Evolutionary conservation across 768 basidiomycete species (phyloP).

Genomic region (Suillus clintonianus): DNA sequence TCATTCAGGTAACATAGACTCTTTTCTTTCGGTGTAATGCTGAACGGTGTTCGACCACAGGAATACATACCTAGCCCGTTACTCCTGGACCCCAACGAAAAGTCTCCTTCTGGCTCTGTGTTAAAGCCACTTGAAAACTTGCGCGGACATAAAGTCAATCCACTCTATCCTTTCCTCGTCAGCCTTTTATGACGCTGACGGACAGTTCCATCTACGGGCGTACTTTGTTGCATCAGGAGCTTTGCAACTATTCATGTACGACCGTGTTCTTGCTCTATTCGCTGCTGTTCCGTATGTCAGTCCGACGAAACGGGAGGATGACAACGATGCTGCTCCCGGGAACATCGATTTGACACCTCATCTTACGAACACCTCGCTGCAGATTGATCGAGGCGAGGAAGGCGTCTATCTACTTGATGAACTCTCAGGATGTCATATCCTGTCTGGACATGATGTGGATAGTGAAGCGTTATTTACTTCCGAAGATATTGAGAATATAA

Average conservation of each 20-base stretch:
- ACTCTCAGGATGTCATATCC: constrained; percentile 63
- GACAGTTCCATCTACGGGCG: constrained; percentile 89
- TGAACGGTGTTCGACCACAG: constrained; percentile 40
- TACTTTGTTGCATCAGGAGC: constrained; percentile 83
- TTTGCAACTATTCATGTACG: constrained; percentile 78
- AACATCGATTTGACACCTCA: constrained; percentile 66
- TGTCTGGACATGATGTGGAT: constrained; percentile 31
- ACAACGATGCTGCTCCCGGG: constrained; percentile 18
- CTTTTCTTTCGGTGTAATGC: constrained; percentile 5
- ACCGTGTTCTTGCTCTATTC: constrained; percentile 86
- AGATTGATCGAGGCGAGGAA: constrained; percentile 64
- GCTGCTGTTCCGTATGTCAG: constrained; percentile 67
- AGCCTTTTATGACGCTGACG: constrained; percentile 11
- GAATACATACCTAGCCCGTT: constrained; percentile 84
- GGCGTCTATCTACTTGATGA: constrained; percentile 81
- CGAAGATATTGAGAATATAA: constrained; percentile 51
- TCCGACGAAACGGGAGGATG: constrained; percentile 40
- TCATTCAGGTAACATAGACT: constrained; percentile 72
- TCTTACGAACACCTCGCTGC: constrained; percentile 91
- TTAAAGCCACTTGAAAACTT: constrained; percentile 23
- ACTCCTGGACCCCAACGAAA: constrained; percentile 68
- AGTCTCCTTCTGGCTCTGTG: constrained; percentile 29
- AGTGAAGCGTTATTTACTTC: constrained; percentile 25
- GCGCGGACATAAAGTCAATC: constrained; percentile 61
- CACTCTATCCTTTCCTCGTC: constrained; percentile 1